Percentiles rank a stretch among this genome's conserved stretches.
Conservation (phyloP, 768 basidiomycete species). For the Psilocybe subaeruginosa region DNA sequence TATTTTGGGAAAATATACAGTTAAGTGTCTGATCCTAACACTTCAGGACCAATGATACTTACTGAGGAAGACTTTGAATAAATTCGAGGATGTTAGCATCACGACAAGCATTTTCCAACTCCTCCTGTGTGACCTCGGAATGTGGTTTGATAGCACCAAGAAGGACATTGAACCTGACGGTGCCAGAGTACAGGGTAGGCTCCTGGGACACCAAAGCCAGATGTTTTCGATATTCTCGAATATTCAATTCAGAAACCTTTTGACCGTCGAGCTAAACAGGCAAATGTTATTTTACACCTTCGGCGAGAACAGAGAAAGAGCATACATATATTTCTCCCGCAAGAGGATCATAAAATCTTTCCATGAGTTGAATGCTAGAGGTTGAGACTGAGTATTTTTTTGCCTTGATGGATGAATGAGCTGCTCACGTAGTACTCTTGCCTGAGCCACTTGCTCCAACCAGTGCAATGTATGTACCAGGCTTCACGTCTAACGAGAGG, state of each 20-base stretch:
- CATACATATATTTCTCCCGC: slow-evolving; percentile 63
- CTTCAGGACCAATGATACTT: not conserved
- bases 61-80: slow-evolving; percentile 79
- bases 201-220: slow-evolving; percentile 92
- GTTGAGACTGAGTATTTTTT: not conserved
- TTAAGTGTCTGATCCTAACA: not conserved
- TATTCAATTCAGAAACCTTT: slow-evolving; percentile 72
- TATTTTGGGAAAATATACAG: not conserved
- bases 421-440: slow-evolving; percentile 68
- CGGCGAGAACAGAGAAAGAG: slow-evolving; percentile 3
- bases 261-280: slow-evolving; percentile 66
- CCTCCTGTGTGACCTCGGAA: slow-evolving; percentile 79
- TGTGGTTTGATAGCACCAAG: slow-evolving; percentile 79
- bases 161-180: slow-evolving; percentile 85
- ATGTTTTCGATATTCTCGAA: slow-evolving; percentile 85
- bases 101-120: slow-evolving; percentile 81
- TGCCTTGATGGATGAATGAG: slow-evolving; percentile 23
- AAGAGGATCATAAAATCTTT: slow-evolving; percentile 82
- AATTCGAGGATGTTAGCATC: slow-evolving; percentile 91
- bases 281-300: not conserved
- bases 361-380: slow-evolving; percentile 64
- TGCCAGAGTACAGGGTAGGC: slow-evolving; percentile 85
- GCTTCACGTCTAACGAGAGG: slow-evolving; percentile 66
- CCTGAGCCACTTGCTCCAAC: slow-evolving; percentile 81
- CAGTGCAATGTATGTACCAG: slow-evolving; percentile 80